Conservation (phyloP, 176 grass and related monocot species). For the Juncus inflexus region DNA sequence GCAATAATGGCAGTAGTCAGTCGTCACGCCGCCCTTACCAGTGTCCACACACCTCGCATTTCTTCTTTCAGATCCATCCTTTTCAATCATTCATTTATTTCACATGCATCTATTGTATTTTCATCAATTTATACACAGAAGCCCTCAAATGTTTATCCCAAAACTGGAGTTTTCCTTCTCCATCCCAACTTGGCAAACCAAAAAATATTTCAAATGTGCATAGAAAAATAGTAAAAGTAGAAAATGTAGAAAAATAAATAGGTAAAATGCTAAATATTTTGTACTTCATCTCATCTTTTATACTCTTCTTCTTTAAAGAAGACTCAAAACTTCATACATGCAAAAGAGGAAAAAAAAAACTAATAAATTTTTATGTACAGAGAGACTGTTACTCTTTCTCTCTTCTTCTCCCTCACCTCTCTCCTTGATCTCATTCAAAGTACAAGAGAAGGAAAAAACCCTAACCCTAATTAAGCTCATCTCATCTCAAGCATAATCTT, state of each 20-base stretch:
- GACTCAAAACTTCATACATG: conserved; percentile 14
- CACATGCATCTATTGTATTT: conserved; percentile 1
- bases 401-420: background rate
- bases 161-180: too few relatives aligned
- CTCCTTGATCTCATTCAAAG: background rate
- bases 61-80: background rate
- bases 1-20: conserved; percentile 26
- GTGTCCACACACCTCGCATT: conserved; percentile 9
- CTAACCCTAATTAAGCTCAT: conserved; percentile 6
- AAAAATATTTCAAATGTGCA: background rate
- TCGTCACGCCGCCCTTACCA: conserved; percentile 18
- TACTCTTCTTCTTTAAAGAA: conserved; percentile 4
- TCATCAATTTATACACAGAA: background rate
- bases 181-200: too few relatives aligned
- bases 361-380: conserved; percentile 16
- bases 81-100: background rate
- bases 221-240: conserved; percentile 9
- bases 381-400: conserved; percentile 14
- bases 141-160: too few relatives aligned
- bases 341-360: background rate
- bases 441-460: background rate
- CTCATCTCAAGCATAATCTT: conserved; percentile 53
- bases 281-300: conserved; percentile 14
- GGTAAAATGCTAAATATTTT: conserved; percentile 7
- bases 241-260: conserved; percentile 12